Percentiles rank a stretch among this genome's conserved stretches.
Conservation (phyloP, 495 filamentous ascomycete genomes). For the Hypoxylon subgilvum region DNA sequence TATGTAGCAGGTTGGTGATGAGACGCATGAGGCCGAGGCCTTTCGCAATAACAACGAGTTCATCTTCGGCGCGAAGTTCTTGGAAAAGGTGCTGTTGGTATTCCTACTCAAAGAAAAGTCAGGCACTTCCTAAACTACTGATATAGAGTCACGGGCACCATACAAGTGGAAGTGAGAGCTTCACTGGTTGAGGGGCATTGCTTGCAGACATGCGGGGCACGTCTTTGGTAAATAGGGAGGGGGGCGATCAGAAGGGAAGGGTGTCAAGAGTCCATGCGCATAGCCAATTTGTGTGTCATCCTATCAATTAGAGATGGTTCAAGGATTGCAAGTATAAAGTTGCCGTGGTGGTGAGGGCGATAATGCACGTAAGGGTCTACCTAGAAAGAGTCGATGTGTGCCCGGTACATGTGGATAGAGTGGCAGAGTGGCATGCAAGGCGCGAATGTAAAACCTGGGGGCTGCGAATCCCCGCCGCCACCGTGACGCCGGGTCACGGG, state of each 20-base stretch:
- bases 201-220: constrained; percentile 57
- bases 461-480: constrained; percentile 37
- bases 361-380: constrained; percentile 17
- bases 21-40: constrained; percentile 90
- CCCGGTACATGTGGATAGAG: neutral
- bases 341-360: neutral
- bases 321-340: neutral
- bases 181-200: constrained; percentile 72
- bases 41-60: constrained; percentile 86
- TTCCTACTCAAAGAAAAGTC: constrained; percentile 47
- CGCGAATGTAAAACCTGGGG: too few relatives aligned
- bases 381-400: neutral
- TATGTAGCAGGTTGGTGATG: constrained; percentile 91
- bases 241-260: constrained; percentile 13
- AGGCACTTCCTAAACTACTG: neutral
- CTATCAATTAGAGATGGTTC: constrained; percentile 5
- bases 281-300: constrained; percentile 20
- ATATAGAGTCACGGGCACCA: constrained; percentile 21
- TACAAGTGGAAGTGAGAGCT: constrained; percentile 91
- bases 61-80: constrained; percentile 88
- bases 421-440: neutral
- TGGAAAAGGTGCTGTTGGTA: constrained; percentile 92
- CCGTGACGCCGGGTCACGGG: constrained; percentile 43
- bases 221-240: constrained; percentile 14
- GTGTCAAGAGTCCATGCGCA: constrained; percentile 32